Conservation (phyloP, 306 rosid species). For the Abrus precatorius region DNA sequence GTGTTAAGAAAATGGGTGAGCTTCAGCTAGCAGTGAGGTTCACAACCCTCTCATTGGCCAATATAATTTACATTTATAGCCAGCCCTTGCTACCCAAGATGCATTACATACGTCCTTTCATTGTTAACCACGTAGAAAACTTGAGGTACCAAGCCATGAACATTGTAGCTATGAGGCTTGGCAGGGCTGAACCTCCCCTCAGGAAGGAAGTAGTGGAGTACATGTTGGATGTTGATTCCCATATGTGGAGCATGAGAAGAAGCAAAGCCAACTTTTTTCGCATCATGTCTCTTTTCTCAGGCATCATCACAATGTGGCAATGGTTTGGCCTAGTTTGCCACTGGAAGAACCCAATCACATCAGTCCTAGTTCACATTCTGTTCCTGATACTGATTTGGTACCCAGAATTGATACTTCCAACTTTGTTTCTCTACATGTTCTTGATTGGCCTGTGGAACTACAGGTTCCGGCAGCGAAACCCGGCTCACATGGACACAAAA, state of each 20-base stretch:
- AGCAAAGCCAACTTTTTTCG: conserved; percentile 98
- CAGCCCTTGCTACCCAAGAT: conserved; percentile 95
- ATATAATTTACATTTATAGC: conserved; percentile 76
- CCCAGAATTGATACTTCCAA: conserved; percentile 93
- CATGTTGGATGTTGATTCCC: conserved; percentile 96
- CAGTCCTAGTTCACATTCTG: conserved; percentile 80
- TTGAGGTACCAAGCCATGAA: conserved; percentile 92
- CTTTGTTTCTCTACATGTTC: conserved; percentile 91
- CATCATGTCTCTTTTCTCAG: conserved; percentile 81
- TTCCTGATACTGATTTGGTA: conserved; percentile 81
- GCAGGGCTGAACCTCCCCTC: conserved; percentile 92
- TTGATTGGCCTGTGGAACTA: conserved; percentile 96
- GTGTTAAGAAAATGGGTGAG: conserved; percentile 96
- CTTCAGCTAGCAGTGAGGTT: conserved; percentile 90
- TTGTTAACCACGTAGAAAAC: conserved; percentile 88
- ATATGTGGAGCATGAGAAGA: conserved; percentile 97
- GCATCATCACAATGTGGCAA: conserved; percentile 63
- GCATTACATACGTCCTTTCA: conserved; percentile 91
- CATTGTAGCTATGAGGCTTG: conserved; percentile 78
- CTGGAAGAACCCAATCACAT: conserved; percentile 86
- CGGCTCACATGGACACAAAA: conserved; percentile 89
- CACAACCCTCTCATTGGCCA: conserved; percentile 83
- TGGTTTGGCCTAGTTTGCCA: conserved; percentile 86
- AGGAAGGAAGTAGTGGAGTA: conserved; percentile 92
- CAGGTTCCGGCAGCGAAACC: conserved; percentile 72